A percentile compares a stretch with the other conserved stretches of the same genome.
These are phyloP conservation scores for Myriosclerotinia scirpicola DNA, from an alignment of 2,329 filamentous ascomycete species.

Conservation along the genomic window DNA sequence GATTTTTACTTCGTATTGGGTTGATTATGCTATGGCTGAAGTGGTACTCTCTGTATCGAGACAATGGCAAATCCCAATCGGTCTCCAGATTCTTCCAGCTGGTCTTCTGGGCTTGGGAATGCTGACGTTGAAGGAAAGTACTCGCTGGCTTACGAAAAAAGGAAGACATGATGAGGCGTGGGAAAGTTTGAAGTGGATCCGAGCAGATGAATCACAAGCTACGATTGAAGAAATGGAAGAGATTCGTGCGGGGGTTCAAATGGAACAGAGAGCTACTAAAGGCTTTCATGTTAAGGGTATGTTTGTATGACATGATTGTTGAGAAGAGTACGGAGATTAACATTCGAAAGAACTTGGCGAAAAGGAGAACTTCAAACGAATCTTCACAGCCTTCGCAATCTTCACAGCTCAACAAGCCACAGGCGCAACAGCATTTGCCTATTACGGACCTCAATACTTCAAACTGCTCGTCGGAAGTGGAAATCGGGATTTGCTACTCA, in stretches of 20 bases:
- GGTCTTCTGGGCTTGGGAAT: no score
- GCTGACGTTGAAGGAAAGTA: no score
- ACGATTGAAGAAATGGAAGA: no score
- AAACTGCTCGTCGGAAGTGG: slow-evolving; percentile 49
- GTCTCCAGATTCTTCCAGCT: no score
- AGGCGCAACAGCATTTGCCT: slow-evolving; percentile 51
- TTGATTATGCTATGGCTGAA: no score
- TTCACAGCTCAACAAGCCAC: slow-evolving; percentile 46
- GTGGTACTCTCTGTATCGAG: no score
- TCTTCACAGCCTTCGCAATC: slow-evolving; percentile 20
- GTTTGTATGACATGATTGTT: background rate
- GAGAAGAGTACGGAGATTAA: background rate
- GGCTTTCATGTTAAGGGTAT: slow-evolving; percentile 39
- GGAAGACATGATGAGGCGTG: no score
- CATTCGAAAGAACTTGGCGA: slow-evolving; percentile 23
- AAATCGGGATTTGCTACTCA: slow-evolving; percentile 49
- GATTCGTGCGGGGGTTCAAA: slow-evolving; percentile 42
- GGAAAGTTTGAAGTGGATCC: no score
- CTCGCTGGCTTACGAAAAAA: no score
- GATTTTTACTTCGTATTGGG: slow-evolving; percentile 39
- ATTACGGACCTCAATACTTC: slow-evolving; percentile 55
- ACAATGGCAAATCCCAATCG: no score
- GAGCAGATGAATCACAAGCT: no score
- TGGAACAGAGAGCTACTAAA: slow-evolving; percentile 48
- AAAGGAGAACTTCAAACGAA: slow-evolving; percentile 34